Base-by-base conservation (phyloP, 768 basidiomycete genomes). In the Kwoniella sp. region DNA sequence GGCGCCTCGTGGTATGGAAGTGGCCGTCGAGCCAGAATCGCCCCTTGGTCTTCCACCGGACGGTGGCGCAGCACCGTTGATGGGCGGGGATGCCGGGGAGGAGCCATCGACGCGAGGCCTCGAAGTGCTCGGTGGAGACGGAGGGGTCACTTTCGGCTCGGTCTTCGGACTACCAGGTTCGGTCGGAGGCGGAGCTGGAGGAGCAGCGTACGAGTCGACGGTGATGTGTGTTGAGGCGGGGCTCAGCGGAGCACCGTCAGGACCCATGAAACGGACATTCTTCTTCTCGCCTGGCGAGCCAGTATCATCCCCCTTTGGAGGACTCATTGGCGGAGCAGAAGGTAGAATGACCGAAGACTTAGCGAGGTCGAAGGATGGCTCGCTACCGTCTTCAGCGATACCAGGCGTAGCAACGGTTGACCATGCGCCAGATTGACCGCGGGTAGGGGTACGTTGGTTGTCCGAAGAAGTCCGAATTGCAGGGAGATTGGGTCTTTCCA, bases 331-430 rank as follows among this genome's bases (percentile, higher is more conserved):
- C 14, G 57, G 62, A 14, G 50, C 54, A 26, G 50, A 53, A 31
- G 60, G 58, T 19, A 51, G 41, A 7, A 48, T 41, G 19, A 53
- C 19, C 11, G 47, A 28, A n/a, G 53, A 50, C 20, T 14, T 53
- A 20, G 12, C 42, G 19, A 54, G 58, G 46, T 59, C 65, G 36
- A 46, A 53, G 43, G 56, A 63, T 27, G 49, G 58, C 17, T 64
- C 68, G 10, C 50, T 36, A 33, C 52, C 63, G 33, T 54, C 56
- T 27, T 59, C 77, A 56, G 55, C 50, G 52, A 73, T 49, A 0
- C 87, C 87, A 3, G 87, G 86, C 0, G 87, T 87, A 4, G 86
- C 86, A 11, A 80, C 79, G 0, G 84, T 87, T 59, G 85, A 87
- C 87, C 87, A 88, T 34, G 77, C 78, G 2, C 81, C 83, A 23